Conservation (phyloP, 2,329 filamentous ascomycete genomes). For the Colletotrichum tropicicola region DNA sequence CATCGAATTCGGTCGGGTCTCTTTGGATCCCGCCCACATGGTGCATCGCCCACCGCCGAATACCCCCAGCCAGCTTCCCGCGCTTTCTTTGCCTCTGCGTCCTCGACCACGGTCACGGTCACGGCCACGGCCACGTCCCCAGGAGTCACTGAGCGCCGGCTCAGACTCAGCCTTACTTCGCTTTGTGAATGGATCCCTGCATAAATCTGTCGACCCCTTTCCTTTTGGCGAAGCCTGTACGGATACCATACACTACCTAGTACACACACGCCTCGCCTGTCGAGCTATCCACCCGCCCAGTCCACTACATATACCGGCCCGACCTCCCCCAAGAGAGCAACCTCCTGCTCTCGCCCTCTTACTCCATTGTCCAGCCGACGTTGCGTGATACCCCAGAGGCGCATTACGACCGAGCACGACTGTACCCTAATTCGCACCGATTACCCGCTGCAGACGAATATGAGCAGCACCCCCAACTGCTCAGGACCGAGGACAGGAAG, state of each 20-base stretch:
- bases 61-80: conserved; percentile 11
- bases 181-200: conserved; percentile 20
- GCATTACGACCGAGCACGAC: conserved; percentile 5
- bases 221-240: not conserved
- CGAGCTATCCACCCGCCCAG: not conserved
- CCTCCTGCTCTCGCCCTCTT: not conserved
- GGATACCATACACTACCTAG: not conserved
- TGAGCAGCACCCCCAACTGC: conserved; percentile 32
- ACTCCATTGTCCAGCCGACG: conserved; percentile 5
- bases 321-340: conserved; percentile 8
- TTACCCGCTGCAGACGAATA: conserved; percentile 23
- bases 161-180: conserved; percentile 27
- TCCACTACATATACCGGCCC: conserved; percentile 28
- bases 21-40: conserved; percentile 15
- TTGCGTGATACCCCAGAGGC: conserved; percentile 7
- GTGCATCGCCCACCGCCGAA: conserved; percentile 30
- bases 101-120: too few relatives aligned
- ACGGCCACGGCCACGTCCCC: not conserved
- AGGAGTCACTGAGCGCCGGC: not conserved
- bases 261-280: not conserved
- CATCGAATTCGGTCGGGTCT: conserved; percentile 1
- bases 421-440: not conserved
- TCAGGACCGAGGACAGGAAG: conserved; percentile 32
- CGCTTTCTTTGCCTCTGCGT: not conserved
- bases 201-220: conserved; percentile 4